Evolutionary conservation across 1,284 basidiomycete species (phyloP), one percentile per base, ranked within the genome.

Genomic region (Pterulicium gracile): DNA sequence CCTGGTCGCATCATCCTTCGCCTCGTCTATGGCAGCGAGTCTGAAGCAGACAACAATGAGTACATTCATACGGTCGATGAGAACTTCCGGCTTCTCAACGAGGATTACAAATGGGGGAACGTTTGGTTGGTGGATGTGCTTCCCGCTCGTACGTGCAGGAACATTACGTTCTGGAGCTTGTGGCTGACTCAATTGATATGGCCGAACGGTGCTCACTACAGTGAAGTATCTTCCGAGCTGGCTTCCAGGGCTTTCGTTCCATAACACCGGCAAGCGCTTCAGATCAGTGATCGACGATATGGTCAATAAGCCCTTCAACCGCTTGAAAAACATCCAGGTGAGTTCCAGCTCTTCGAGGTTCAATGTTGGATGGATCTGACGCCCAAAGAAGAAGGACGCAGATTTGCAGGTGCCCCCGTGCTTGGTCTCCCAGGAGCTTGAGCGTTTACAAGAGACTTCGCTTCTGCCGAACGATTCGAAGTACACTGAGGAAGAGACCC

Each of bases 401-500:
- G 10, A n/a, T n/a, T 10, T 7, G 7, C 27, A n/a, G 7, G 27
- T 32, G n/a, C n/a, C 27, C 10, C n/a, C 27, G 27, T 32, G 27
- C 10, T 10, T 32, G 7, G 10, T 32, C 27, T 32, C n/a, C 10
- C 7, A n/a, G n/a, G n/a, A 32, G n/a, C 27, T 32, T n/a, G n/a
- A n/a, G n/a, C n/a, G n/a, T n/a, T n/a, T n/a, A n/a, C n/a, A n/a
- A n/a, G n/a, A n/a, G n/a, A n/a, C n/a, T n/a, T n/a, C n/a, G n/a
- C n/a, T n/a, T n/a, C n/a, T n/a, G n/a, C 42, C 53, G 41, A 48
- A 49, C 14, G 51, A 49, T 7, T 34, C 42, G 15, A 44, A 55
- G 44, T 44, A 50, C 17, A 18, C 43, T 1, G 49, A 56, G 14
- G 61, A 65, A n/a, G 62, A 67, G 46, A 62, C 64, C 23, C 48